Evolutionary conservation across 306 rosid genomes (phyloP), one percentile per base, ranked within the genome.

Genomic region (Inga leiocalycina): DNA sequence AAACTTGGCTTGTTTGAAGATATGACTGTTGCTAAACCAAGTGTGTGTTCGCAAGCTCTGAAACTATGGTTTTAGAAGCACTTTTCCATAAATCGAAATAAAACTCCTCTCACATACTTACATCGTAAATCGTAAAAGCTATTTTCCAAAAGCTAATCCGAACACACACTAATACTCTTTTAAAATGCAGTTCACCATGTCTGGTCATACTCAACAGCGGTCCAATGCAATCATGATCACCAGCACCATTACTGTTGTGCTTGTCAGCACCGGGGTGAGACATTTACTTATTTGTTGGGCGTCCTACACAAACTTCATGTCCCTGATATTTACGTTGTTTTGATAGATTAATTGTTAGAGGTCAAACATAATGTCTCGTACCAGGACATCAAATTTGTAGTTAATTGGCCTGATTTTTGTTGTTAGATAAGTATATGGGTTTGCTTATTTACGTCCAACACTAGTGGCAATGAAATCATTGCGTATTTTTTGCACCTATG

Each of bases 181-280:
- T 72, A 35, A 45, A 65, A 66, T 88, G 89, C 95, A 97, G 99
- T 97, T 97, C 91, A 92, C 99, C 49, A 91, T 93, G 90, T 86
- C 88, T 30, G 99, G 99, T 45, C 92, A 97, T 77, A 97, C 99
- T 80, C 92, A 89, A 75, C 84, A 90, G 84, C 92, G 90, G 75
- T 17, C 85, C 68, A 89, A 94, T 84, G 98, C 99, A 77, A 85
- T 97, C 81, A 87, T 97, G 97, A 97, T 97, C 91, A 94, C 99
- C 30, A 97, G 99, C 91, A 97, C 99, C 54, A 91, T 92, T 75
- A 92, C 93, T 17, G 97, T 97, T 82, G 99, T 97, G 76, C 99
- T 97, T 71, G 69, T 97, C 86, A 97, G 98, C 95, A 97, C 99
- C 41, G 87, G 91, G 97, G 99, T 97, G 84, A 89, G 92, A 24